Evolutionary conservation across 768 basidiomycete genomes (phyloP), one percentile per base, ranked within the genome.

Genomic region (Boletus barrowsii): DNA sequence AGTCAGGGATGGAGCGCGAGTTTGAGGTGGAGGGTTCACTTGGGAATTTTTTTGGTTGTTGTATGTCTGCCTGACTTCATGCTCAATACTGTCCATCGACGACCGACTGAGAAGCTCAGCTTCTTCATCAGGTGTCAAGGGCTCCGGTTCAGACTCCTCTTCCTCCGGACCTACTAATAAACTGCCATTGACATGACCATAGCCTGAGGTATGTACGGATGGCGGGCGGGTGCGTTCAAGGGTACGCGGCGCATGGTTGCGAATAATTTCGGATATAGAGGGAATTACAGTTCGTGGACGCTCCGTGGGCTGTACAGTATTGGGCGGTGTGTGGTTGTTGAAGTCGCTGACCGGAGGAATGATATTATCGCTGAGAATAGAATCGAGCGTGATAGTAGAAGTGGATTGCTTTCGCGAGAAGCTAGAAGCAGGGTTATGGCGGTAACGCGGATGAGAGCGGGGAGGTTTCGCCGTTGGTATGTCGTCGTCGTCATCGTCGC

Each of bases 251-350:
- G 85, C 84, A 42, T 93, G 84, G 26, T 81, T 81, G 29, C 87
- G 84, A 56, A 94, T 93, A 56, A 94, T 94, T 53, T 94, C 91
- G 39, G 87, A 88, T 66, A 94, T 94, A 14, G 90, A 89, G 44
- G 92, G 91, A 8, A 84, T 81, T 47, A 86, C 66, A 18, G 73
- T 74, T 68, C 82, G 82, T 65, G 63, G 67, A 30, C 65, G 71
- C 45, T 67, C 65, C 42, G 57, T 47, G 36, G 57, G 71, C 30
- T 61, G 63, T 55, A 63, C 48, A 42, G 46, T 49, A 60, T 47
- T 41, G 24, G 50, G 35, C 8, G 58, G 42, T 0, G 57, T 24
- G 40, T 62, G 51, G 32, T 55, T 53, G 44, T 47, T 43, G 48
- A 42, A 45, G 42, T 63, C 55, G 55, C 41, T 37, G 26, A 36